These are phyloP conservation scores for Aspergillus piperis DNA, from an alignment of 2,329 filamentous ascomycete genomes.

Conservation along the genomic window DNA sequence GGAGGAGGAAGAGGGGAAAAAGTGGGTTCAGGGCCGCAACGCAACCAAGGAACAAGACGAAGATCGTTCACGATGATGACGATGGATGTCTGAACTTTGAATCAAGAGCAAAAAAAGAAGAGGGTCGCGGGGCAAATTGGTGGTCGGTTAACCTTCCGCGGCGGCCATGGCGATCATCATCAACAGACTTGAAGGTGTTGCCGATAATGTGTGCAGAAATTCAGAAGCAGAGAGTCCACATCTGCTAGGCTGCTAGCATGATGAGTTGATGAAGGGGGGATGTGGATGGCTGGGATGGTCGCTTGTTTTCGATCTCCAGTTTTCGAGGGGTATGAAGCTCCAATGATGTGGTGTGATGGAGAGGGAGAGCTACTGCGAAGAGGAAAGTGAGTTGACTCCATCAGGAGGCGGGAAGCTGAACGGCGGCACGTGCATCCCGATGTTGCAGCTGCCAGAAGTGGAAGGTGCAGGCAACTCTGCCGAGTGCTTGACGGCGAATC, in stretches of 20 bases:
- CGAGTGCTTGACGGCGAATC: slow-evolving; percentile 10
- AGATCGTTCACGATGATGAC: slow-evolving; percentile 5
- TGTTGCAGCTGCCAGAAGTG: background rate
- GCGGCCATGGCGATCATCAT: background rate
- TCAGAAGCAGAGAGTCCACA: background rate
- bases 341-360: too few species aligned
- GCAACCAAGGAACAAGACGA: background rate
- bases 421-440: slow-evolving; percentile 4
- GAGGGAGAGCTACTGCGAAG: too few species aligned
- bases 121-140: background rate
- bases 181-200: background rate
- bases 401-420: background rate
- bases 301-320: background rate
- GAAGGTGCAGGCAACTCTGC: slow-evolving; percentile 13
- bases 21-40: background rate
- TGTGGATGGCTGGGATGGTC: too few species aligned
- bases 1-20: background rate
- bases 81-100: slow-evolving; percentile 1
- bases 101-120: background rate
- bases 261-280: background rate
- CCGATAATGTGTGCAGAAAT: background rate
- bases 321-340: background rate
- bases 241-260: background rate
- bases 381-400: too few species aligned
- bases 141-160: slow-evolving; percentile 12